Conservation (phyloP, 805 yeast genomes). For the Metschnikowia sp. region DNA sequence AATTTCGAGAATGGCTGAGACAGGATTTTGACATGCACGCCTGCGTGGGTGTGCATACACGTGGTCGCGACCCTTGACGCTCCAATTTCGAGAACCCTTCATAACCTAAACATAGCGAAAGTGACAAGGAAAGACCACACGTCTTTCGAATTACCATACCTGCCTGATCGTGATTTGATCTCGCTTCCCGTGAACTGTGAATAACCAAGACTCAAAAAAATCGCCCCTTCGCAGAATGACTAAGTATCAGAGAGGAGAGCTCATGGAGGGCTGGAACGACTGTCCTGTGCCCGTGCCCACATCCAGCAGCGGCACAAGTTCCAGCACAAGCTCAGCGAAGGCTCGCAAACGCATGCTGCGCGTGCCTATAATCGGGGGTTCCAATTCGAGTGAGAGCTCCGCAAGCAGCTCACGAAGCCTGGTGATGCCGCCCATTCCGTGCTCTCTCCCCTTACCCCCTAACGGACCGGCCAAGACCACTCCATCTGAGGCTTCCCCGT, state of each 20-base stretch:
- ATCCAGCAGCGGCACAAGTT: slow-evolving; percentile 4
- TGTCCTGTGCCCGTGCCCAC: slow-evolving; percentile 42
- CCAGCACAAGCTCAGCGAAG: slow-evolving; percentile 5
- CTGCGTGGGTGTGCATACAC: too few relatives aligned
- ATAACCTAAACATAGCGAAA: too few relatives aligned
- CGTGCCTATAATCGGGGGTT: slow-evolving; percentile 2
- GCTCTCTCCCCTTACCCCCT: slow-evolving; percentile 1
- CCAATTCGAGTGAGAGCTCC: slow-evolving; percentile 2
- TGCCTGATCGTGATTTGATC: too few relatives aligned
- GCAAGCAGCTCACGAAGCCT: slow-evolving; percentile 5
- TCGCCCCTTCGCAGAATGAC: slow-evolving; percentile 17
- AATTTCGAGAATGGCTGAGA: too few relatives aligned
- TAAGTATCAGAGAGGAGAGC: slow-evolving; percentile 36
- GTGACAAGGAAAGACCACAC: too few relatives aligned
- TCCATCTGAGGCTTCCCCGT: background rate
- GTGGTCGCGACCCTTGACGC: too few relatives aligned
- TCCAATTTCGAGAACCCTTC: too few relatives aligned
- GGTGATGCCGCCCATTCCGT: slow-evolving; percentile 1
- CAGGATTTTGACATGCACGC: too few relatives aligned
- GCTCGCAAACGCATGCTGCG: slow-evolving; percentile 12
- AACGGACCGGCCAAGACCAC: background rate
- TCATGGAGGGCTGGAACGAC: slow-evolving; percentile 60
- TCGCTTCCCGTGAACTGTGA: too few relatives aligned
- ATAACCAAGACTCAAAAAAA: too few relatives aligned
- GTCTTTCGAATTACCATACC: too few relatives aligned